A percentile compares a stretch with the other conserved stretches of the same genome.
phyloP scores from a whole-genome alignment of 371 early-diverging fungal species.

The Actinomucor elegans region DNA sequence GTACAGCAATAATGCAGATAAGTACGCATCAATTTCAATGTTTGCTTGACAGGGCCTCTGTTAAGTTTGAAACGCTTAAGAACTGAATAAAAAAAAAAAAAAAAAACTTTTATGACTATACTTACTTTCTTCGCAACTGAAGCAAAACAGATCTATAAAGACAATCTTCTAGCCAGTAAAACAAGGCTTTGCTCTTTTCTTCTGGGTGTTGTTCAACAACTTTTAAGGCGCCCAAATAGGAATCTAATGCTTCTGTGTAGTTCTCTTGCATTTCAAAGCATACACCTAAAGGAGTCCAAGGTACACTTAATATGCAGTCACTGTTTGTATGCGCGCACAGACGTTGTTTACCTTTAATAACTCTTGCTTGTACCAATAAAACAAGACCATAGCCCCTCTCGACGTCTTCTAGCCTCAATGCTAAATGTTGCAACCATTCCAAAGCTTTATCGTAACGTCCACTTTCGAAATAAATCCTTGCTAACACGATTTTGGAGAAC shows the following conservation, averaged over 20 bases:
- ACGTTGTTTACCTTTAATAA: slow-evolving; percentile 45
- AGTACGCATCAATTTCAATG: slow-evolving; percentile 32
- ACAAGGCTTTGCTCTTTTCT: slow-evolving; percentile 54
- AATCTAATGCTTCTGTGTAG: slow-evolving; percentile 47
- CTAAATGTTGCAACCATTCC: slow-evolving; percentile 31
- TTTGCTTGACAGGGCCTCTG: slow-evolving; percentile 24
- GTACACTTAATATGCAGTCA: not conserved
- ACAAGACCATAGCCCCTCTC: slow-evolving; percentile 57
- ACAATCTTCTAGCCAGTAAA: slow-evolving; percentile 68
- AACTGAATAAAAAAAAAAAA: not conserved
- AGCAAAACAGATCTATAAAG: slow-evolving; percentile 63
- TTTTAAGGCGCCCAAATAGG: slow-evolving; percentile 53
- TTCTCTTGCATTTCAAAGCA: slow-evolving; percentile 54
- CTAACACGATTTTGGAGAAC: slow-evolving; percentile 42
- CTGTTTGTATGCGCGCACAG: not conserved
- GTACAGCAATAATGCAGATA: slow-evolving; percentile 24
- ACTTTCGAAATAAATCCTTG: slow-evolving; percentile 38
- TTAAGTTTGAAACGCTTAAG: too few relatives aligned
- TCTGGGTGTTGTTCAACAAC: slow-evolving; percentile 44
- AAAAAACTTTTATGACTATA: too few relatives aligned
- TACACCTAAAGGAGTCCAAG: slow-evolving; percentile 22
- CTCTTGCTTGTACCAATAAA: slow-evolving; percentile 48
- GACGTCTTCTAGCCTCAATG: slow-evolving; percentile 34
- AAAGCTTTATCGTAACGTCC: slow-evolving; percentile 36
- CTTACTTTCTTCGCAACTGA: slow-evolving; percentile 55